Conservation (phyloP, 345 rosid genomes). For the Limnanthes douglasii region DNA sequence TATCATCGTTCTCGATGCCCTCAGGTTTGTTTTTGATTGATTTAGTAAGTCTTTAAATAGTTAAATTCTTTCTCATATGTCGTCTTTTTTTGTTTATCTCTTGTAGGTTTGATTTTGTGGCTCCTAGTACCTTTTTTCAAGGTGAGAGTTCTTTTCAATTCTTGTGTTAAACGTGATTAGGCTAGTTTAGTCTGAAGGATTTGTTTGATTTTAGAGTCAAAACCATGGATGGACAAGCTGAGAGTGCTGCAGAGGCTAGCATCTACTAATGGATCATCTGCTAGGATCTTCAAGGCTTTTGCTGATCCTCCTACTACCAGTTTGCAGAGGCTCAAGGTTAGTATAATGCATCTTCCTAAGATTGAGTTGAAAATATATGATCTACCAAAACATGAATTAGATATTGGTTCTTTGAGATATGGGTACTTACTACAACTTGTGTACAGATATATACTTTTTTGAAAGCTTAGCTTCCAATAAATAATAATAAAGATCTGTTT, state of each 20-base stretch:
- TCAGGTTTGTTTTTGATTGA: conserved; percentile 24
- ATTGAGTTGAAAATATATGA: no score
- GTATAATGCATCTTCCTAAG: no score
- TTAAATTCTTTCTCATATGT: not conserved
- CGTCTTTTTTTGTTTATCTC: not conserved
- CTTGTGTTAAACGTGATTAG: not conserved
- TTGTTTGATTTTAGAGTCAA: conserved; percentile 17
- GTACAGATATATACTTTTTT: not conserved
- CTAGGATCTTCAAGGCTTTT: conserved; percentile 79
- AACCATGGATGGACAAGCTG: conserved; percentile 91
- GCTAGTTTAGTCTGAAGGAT: not conserved
- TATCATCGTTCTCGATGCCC: conserved; percentile 75
- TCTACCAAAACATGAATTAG: no score
- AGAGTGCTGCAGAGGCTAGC: conserved; percentile 56
- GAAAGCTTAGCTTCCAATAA: not conserved
- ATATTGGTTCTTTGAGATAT: no score
- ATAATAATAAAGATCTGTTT: no score
- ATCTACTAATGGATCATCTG: conserved; percentile 32
- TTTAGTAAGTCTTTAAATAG: not conserved
- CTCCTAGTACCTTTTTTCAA: conserved; percentile 55
- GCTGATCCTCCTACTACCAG: conserved; percentile 99
- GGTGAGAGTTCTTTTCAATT: conserved; percentile 15
- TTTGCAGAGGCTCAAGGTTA: conserved; percentile 80
- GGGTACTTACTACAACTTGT: not conserved
- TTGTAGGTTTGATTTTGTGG: conserved; percentile 67